A percentile compares a stretch with the other conserved stretches of the same genome.
These are phyloP conservation scores for Calcarisporium arbuscula DNA, from an alignment of 2,329 filamentous ascomycete genomes.

Conservation along the genomic window DNA sequence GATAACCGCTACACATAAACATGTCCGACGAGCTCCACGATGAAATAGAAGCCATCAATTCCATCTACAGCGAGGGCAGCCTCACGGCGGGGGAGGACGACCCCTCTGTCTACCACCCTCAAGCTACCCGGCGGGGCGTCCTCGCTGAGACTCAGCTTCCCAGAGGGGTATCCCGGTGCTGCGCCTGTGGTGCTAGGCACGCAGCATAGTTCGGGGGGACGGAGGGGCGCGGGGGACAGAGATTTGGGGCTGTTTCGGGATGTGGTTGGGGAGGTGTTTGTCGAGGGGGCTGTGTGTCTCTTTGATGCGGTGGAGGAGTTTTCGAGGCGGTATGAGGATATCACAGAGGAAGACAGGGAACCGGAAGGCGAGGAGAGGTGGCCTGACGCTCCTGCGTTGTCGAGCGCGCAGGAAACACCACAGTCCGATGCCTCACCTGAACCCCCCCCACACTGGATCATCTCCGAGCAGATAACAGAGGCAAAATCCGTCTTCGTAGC, in stretches of 20 bases:
- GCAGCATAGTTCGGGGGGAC: constrained; percentile 70
- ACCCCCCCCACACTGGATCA: constrained; percentile 55
- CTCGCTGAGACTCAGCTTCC: constrained; percentile 62
- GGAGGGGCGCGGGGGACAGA: constrained; percentile 64
- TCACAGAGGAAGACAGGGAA: constrained; percentile 13
- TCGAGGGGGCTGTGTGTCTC: constrained; percentile 71
- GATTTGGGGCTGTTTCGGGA: constrained; percentile 64
- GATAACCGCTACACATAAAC: no score
- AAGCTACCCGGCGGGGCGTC: constrained; percentile 57
- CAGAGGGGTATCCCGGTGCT: constrained; percentile 61
- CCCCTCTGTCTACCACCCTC: constrained; percentile 48
- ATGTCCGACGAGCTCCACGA: constrained; percentile 60
- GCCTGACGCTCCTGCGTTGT: no score
- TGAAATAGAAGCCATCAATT: constrained; percentile 76
- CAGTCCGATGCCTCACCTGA: constrained; percentile 16
- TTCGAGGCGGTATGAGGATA: constrained; percentile 35
- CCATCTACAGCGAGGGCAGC: constrained; percentile 70
- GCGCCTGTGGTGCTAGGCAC: constrained; percentile 71
- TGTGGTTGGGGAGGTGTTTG: constrained; percentile 61
- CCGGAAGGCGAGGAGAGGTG: constrained; percentile 11
- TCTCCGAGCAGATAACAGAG: constrained; percentile 70
- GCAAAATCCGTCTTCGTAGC: constrained; percentile 86
- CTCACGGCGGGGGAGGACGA: constrained; percentile 37
- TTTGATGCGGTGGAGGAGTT: constrained; percentile 86
- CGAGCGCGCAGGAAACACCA: constrained; percentile 14